A percentile compares a stretch with the other conserved stretches of the same genome.
These are phyloP conservation scores for Trametes hirsuta DNA, from an alignment of 1,284 basidiomycete genomes.

Conservation along the genomic window DNA sequence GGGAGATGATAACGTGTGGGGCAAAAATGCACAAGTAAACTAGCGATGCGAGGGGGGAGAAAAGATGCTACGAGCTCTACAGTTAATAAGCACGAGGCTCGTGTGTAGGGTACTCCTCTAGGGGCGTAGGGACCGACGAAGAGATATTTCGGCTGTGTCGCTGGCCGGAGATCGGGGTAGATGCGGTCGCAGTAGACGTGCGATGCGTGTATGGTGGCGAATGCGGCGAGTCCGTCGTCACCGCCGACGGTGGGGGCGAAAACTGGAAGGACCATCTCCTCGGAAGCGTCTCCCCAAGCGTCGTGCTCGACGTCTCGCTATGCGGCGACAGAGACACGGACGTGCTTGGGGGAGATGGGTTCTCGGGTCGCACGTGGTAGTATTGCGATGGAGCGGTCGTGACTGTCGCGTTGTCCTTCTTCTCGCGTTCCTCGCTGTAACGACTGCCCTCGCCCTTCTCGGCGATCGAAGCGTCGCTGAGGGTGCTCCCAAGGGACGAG, in stretches of 20 bases:
- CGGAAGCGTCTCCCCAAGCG: conserved; percentile 47
- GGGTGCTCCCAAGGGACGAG: conserved; percentile 25
- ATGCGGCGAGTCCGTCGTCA: conserved; percentile 32
- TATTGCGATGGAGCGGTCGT: conserved; percentile 28
- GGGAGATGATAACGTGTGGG: neutral
- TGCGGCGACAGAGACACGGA: conserved; percentile 36
- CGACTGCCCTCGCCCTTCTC: conserved; percentile 18
- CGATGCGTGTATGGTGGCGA: conserved; percentile 21
- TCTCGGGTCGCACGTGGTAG: conserved; percentile 45
- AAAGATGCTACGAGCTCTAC: neutral
- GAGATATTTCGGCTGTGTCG: conserved; percentile 26
- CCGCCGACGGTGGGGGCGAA: conserved; percentile 39
- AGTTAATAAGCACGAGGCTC: conserved; percentile 13
- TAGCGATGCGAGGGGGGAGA: neutral
- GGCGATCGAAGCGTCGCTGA: conserved; percentile 26
- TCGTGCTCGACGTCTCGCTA: conserved; percentile 44
- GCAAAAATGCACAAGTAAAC: neutral
- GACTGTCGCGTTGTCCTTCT: conserved; percentile 30
- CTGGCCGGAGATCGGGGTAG: conserved; percentile 25
- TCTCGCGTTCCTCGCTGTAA: conserved; percentile 23
- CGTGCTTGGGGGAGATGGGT: conserved; percentile 47
- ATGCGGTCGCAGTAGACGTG: conserved; percentile 23
- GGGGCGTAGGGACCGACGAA: conserved; percentile 24
- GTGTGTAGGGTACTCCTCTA: conserved; percentile 21
- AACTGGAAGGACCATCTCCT: conserved; percentile 49